Evolutionary conservation across 2,329 filamentous ascomycete species (phyloP).

Genomic region (Pseudovirgaria hyperparasitica): DNA sequence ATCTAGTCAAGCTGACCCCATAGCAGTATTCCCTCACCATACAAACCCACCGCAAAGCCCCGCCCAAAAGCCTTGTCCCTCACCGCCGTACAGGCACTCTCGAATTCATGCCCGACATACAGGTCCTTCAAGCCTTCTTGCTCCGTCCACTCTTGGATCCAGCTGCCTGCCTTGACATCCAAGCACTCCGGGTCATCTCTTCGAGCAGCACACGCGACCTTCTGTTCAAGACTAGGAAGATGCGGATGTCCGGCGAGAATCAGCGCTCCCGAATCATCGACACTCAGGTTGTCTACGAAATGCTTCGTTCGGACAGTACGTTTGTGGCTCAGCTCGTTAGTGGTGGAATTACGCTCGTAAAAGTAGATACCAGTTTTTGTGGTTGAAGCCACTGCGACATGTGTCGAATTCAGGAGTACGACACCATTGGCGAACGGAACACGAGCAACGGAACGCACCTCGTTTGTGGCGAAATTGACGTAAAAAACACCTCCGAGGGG

Average conservation of each 20-base stretch:
- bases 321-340: constrained; percentile 7
- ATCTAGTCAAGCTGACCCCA: no score
- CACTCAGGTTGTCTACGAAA: constrained; percentile 27
- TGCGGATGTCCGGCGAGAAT: constrained; percentile 30
- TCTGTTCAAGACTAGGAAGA: constrained; percentile 12
- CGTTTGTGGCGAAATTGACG: constrained; percentile 12
- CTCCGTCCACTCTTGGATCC: constrained; percentile 28
- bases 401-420: constrained; percentile 20
- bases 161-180: constrained; percentile 19
- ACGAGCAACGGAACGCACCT: constrained; percentile 13
- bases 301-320: constrained; percentile 15
- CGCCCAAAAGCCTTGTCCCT: constrained; percentile 23
- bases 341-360: constrained; percentile 13
- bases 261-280: constrained; percentile 23
- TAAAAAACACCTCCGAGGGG: constrained; percentile 26
- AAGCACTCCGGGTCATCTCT: constrained; percentile 9
- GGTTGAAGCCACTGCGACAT: constrained; percentile 26
- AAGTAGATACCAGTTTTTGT: constrained; percentile 21
- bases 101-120: constrained; percentile 24
- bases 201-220: constrained; percentile 9
- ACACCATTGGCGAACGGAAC: constrained; percentile 32
- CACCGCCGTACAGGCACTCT: constrained; percentile 22
- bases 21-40: constrained; percentile 27
- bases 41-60: constrained; percentile 26
- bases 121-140: constrained; percentile 19